Percentiles rank a stretch among this genome's conserved stretches.
Evolutionary conservation across 2,329 filamentous ascomycete species (phyloP).

Genomic region (Cytospora mali): DNA sequence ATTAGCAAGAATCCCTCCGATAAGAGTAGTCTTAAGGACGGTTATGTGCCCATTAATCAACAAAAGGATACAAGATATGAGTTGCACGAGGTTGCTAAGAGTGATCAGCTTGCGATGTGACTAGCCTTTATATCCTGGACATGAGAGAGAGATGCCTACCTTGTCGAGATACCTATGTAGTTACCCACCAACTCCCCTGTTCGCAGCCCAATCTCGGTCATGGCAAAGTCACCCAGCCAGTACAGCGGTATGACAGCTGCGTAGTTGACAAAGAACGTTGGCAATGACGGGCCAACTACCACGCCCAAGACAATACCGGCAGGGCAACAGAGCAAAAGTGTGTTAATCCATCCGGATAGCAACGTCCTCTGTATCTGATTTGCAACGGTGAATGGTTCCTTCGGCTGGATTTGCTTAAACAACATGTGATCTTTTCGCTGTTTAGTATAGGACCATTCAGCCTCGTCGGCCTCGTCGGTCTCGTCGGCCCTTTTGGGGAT

Average conservation of each 20-base stretch:
- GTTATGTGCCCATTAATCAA: neutral
- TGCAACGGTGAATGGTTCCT: neutral
- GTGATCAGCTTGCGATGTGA: neutral
- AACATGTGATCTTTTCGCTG: neutral
- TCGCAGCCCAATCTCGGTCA: neutral
- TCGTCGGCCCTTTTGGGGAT: no score
- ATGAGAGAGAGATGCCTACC: neutral
- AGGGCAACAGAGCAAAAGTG: neutral
- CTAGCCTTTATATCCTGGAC: no score
- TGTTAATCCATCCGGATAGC: neutral
- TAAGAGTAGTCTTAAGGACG: neutral
- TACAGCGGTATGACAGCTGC: neutral
- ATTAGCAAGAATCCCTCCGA: neutral
- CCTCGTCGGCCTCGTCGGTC: neutral
- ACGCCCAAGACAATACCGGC: neutral
- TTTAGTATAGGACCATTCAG: no score
- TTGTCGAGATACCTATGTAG: neutral
- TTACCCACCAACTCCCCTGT: neutral
- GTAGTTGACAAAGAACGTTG: neutral
- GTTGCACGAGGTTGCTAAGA: neutral
- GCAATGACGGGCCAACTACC: neutral
- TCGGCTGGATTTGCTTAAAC: neutral
- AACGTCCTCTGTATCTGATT: neutral
- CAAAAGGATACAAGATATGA: neutral
- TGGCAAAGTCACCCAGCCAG: neutral